phyloP scores from a whole-genome alignment of 495 filamentous ascomycete genomes.

The Parathielavia appendiculata region DNA sequence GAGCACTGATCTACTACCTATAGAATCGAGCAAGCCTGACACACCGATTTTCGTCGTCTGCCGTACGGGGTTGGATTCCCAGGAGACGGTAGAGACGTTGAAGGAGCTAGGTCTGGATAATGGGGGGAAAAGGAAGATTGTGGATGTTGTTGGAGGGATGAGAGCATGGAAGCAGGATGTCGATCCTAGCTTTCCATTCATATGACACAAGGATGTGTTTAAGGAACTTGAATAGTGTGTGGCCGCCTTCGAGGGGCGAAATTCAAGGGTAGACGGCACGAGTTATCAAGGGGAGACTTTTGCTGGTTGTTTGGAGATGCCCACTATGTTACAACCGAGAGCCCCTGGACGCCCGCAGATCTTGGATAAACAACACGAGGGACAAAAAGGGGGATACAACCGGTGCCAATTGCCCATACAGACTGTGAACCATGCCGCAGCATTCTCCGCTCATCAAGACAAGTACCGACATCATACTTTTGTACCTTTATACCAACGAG shows the following conservation, averaged over 20 bases:
- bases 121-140: slow-evolving; percentile 54
- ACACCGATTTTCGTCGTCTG: slow-evolving; percentile 71
- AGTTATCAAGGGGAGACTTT: slow-evolving; percentile 14
- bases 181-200: slow-evolving; percentile 63
- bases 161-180: slow-evolving; percentile 77
- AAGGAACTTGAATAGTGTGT: no score
- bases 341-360: slow-evolving; percentile 5
- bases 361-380: background rate
- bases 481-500: slow-evolving; percentile 42
- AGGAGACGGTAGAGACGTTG: slow-evolving; percentile 65
- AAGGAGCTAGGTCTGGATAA: slow-evolving; percentile 60
- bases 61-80: slow-evolving; percentile 83
- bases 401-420: background rate
- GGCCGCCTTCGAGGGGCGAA: no score
- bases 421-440: background rate
- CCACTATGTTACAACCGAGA: slow-evolving; percentile 15
- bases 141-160: slow-evolving; percentile 78
- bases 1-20: slow-evolving; percentile 6
- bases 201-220: slow-evolving; percentile 26
- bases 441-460: slow-evolving; percentile 5
- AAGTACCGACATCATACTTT: background rate
- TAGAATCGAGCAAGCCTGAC: slow-evolving; percentile 17
- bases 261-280: background rate
- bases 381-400: background rate
- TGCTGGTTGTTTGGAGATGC: slow-evolving; percentile 6